Evolutionary conservation across 371 early-diverging fungal species (phyloP).

Genomic region (Mortierella polycephala): DNA sequence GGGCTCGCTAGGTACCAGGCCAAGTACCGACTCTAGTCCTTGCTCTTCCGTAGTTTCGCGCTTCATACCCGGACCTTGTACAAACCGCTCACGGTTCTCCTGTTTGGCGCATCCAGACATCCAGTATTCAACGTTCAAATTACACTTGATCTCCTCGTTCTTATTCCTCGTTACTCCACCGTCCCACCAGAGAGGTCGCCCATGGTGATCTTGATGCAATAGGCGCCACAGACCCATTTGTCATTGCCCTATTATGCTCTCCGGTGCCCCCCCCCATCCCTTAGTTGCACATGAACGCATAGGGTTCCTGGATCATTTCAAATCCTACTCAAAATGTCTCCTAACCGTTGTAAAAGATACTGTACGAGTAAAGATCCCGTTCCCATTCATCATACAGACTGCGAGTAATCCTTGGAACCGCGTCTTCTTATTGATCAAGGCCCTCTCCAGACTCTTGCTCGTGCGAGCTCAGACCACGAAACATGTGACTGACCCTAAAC

Average conservation of each 20-base stretch:
- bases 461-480: slow-evolving; percentile 59
- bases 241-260: no score
- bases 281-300: no score
- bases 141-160: slow-evolving; percentile 11
- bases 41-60: slow-evolving; percentile 1
- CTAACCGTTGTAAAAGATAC: no score
- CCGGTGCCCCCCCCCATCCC: no score
- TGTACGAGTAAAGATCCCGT: no score
- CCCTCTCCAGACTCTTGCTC: slow-evolving; percentile 76
- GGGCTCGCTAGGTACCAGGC: background rate
- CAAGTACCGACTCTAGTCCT: background rate
- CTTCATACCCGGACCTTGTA: background rate
- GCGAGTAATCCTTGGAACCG: slow-evolving; percentile 62
- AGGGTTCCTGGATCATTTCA: no score
- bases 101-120: slow-evolving; percentile 28
- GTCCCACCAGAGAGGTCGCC: no score
- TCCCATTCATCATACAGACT: slow-evolving; percentile 54
- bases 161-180: background rate
- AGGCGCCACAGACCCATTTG: no score
- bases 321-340: no score
- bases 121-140: slow-evolving; percentile 33
- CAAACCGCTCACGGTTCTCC: slow-evolving; percentile 13
- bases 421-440: slow-evolving; percentile 66
- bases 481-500: slow-evolving; percentile 61
- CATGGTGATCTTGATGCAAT: no score